Percentiles rank a stretch among this genome's conserved stretches.
Conservation (phyloP, 176 grass and related monocot genomes). For the Oropetium thomaeum region DNA sequence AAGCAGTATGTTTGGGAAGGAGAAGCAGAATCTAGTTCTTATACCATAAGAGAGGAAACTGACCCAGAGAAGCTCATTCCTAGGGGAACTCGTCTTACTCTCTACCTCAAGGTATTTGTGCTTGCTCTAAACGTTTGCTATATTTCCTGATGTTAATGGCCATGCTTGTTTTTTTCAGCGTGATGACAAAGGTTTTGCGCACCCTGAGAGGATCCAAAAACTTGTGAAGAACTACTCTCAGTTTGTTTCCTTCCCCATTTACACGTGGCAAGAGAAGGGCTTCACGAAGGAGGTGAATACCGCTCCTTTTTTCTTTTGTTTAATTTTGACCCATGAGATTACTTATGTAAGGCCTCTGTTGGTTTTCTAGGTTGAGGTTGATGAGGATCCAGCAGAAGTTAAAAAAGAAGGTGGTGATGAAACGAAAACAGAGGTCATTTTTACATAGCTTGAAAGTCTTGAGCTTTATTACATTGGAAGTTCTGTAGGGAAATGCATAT, state of each 20-base stretch:
- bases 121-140: conserved; percentile 6
- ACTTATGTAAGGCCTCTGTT: neutral
- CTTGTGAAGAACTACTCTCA: conserved; percentile 98
- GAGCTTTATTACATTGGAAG: neutral
- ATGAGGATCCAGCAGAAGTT: conserved; percentile 70
- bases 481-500: conserved; percentile 1
- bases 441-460: neutral
- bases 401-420: conserved; percentile 68
- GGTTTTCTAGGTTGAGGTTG: conserved; percentile 74
- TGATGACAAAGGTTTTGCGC: conserved; percentile 91
- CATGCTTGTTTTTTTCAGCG: conserved; percentile 40
- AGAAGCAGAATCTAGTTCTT: conserved; percentile 76
- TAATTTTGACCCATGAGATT: neutral
- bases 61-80: conserved; percentile 81
- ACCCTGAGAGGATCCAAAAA: conserved; percentile 92
- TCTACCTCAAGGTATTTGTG: conserved; percentile 79
- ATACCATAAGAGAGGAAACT: conserved; percentile 72
- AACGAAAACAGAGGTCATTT: conserved; percentile 63
- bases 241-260: conserved; percentile 98
- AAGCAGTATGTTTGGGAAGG: conserved; percentile 98
- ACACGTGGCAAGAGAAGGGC: conserved; percentile 97
- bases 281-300: conserved; percentile 79
- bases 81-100: conserved; percentile 81
- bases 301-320: neutral
- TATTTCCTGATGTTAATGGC: neutral